Evolutionary conservation across 1,139 yeast species (phyloP).

Genomic region (Suzukiozyma palmioleophila): DNA sequence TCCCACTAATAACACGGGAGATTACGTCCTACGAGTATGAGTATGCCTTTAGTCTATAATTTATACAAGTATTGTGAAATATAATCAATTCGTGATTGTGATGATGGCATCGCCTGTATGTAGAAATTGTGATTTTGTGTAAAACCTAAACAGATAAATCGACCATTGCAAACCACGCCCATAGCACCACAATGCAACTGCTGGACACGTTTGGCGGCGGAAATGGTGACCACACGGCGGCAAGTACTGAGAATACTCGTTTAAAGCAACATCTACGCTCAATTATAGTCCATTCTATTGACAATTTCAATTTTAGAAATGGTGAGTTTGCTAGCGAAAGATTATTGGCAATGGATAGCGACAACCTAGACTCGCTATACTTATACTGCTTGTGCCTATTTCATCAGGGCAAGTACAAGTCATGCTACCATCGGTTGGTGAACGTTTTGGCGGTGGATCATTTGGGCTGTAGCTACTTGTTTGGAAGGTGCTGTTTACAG

Average conservation of each 20-base stretch:
- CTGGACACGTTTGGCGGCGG: slow-evolving; percentile 1
- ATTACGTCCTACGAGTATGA: too few species aligned
- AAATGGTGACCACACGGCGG: neutral
- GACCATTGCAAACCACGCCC: too few species aligned
- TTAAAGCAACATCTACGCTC: slow-evolving; percentile 46
- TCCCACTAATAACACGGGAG: too few species aligned
- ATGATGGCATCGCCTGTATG: too few species aligned
- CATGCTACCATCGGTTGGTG: slow-evolving; percentile 52
- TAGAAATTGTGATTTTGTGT: too few species aligned
- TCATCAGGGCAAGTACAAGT: slow-evolving; percentile 51
- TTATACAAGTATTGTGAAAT: too few species aligned
- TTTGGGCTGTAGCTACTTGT: slow-evolving; percentile 68
- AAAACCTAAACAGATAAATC: too few species aligned
- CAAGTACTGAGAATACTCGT: neutral
- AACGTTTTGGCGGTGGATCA: slow-evolving; percentile 32
- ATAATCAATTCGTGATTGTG: too few species aligned
- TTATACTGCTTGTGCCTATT: slow-evolving; percentile 60
- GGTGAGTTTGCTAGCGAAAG: slow-evolving; percentile 84
- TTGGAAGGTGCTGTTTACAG: slow-evolving; percentile 60
- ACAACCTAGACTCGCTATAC: slow-evolving; percentile 52
- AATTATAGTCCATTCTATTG: slow-evolving; percentile 63
- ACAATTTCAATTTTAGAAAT: slow-evolving; percentile 60
- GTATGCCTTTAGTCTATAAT: too few species aligned
- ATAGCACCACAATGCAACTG: neutral
- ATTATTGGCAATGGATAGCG: slow-evolving; percentile 51